phyloP scores from a whole-genome alignment of 2,329 filamentous ascomycete species.

The Clarireedia monteithiana region DNA sequence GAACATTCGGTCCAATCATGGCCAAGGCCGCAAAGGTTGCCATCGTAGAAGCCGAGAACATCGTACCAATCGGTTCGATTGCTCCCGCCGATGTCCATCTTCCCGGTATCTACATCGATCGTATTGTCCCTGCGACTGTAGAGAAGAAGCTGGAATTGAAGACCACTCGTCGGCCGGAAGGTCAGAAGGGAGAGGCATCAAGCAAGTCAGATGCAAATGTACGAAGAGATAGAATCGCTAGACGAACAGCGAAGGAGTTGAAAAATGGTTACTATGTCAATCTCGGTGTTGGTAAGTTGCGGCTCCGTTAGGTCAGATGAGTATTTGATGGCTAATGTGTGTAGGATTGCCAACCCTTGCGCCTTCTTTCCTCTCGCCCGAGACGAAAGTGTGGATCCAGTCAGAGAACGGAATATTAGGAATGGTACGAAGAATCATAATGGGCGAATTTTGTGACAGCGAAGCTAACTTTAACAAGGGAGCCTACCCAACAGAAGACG shows the following conservation, averaged over 20 bases:
- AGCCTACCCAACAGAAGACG: conserved; percentile 62
- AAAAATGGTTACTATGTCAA: conserved; percentile 74
- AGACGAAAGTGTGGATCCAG: conserved; percentile 71
- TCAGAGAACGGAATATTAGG: conserved; percentile 82
- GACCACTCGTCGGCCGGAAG: conserved; percentile 49
- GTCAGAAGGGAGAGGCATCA: conserved; percentile 71
- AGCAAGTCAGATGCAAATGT: conserved; percentile 38
- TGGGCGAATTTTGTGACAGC: too few species aligned
- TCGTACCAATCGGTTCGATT: conserved; percentile 66
- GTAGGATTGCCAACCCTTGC: conserved; percentile 81
- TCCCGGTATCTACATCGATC: conserved; percentile 74
- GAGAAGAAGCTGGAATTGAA: conserved; percentile 65
- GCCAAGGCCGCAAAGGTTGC: conserved; percentile 70
- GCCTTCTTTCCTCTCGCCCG: conserved; percentile 62
- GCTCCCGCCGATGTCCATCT: conserved; percentile 67
- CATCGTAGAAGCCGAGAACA: conserved; percentile 78
- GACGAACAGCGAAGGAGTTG: conserved; percentile 70
- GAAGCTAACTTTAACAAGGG: conserved; percentile 34
- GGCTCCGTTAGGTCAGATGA: too few species aligned
- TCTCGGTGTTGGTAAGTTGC: conserved; percentile 57
- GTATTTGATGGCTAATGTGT: conserved; percentile 36
- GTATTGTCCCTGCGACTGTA: conserved; percentile 66
- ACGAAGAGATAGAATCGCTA: conserved; percentile 65
- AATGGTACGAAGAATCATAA: conserved; percentile 37
- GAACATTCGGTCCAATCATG: conserved; percentile 68